Conservation (phyloP, 2,329 filamentous ascomycete genomes). For the Furcasterigmium furcatum region DNA sequence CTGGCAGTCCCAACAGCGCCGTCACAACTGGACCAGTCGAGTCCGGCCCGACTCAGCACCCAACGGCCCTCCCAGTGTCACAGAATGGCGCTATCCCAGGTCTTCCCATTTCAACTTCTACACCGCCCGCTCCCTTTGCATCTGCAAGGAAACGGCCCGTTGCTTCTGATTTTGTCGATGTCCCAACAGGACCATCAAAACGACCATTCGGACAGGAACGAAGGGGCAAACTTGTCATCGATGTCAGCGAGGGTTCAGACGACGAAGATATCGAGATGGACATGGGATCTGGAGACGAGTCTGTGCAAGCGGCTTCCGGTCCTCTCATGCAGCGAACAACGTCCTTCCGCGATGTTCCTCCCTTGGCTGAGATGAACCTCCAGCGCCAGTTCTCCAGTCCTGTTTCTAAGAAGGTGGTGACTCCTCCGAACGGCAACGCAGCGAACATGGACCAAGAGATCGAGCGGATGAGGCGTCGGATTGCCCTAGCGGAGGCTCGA, state of each 20-base stretch:
- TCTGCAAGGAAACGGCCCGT: conserved; percentile 43
- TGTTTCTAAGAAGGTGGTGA: conserved; percentile 26
- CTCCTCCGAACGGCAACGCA: conserved; percentile 37
- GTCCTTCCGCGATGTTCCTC: conserved; percentile 41
- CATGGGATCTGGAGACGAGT: conserved; percentile 51
- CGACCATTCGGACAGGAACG: conserved; percentile 60
- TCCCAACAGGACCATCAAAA: conserved; percentile 42
- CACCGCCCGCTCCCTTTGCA: background rate
- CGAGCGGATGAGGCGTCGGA: conserved; percentile 55
- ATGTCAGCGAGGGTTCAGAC: conserved; percentile 71
- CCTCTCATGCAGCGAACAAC: conserved; percentile 36
- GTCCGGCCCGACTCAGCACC: background rate
- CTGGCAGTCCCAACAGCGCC: no score
- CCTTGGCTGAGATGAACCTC: conserved; percentile 34
- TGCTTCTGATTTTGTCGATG: conserved; percentile 68
- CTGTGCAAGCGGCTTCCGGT: conserved; percentile 31
- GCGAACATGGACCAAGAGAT: conserved; percentile 55
- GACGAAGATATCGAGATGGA: conserved; percentile 68
- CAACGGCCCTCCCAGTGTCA: conserved; percentile 5
- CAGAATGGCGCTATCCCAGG: conserved; percentile 27
- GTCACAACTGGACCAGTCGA: no score
- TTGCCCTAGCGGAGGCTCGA: conserved; percentile 56
- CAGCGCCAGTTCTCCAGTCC: conserved; percentile 38
- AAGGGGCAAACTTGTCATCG: conserved; percentile 69
- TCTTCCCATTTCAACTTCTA: conserved; percentile 21